phyloP scores from a whole-genome alignment of 805 yeast species.

The Cyberlindnera japonica region DNA sequence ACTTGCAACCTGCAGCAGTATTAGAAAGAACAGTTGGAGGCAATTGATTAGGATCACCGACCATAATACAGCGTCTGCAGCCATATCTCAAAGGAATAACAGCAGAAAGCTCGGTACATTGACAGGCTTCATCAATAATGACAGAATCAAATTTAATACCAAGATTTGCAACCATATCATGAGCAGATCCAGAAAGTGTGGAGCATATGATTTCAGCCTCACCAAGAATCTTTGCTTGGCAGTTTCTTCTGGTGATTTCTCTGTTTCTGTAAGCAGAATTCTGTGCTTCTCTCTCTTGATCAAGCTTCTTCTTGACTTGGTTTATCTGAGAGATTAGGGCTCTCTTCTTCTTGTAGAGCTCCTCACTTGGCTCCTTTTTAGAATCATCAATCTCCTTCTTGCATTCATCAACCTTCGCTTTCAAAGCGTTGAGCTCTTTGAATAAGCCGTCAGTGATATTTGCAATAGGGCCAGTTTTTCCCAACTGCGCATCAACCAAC shows the following conservation, averaged over 20 bases:
- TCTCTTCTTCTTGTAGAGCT: constrained; percentile 48
- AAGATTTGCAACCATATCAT: constrained; percentile 72
- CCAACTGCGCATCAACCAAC: constrained; percentile 54
- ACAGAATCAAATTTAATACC: constrained; percentile 84
- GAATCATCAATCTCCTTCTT: constrained; percentile 26
- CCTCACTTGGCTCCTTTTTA: constrained; percentile 39
- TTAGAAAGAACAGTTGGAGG: constrained; percentile 96
- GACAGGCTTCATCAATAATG: constrained; percentile 95
- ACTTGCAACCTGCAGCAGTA: constrained; percentile 72
- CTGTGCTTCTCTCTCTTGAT: constrained; percentile 71
- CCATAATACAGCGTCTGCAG: constrained; percentile 87
- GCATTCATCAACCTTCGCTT: constrained; percentile 18
- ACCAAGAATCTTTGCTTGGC: constrained; percentile 67
- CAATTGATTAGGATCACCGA: constrained; percentile 96
- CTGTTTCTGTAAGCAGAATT: constrained; percentile 66
- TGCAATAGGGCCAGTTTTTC: constrained; percentile 18
- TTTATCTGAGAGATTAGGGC: constrained; percentile 59
- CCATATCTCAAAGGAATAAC: constrained; percentile 92
- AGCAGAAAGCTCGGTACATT: constrained; percentile 89
- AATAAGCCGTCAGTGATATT: constrained; percentile 50
- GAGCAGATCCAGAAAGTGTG: constrained; percentile 92
- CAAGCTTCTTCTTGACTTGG: constrained; percentile 68
- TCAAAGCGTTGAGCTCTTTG: constrained; percentile 34
- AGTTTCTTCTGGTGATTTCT: constrained; percentile 72
- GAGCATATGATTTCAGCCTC: constrained; percentile 86